A percentile compares a stretch with the other conserved stretches of the same genome.
Conservation (phyloP, 768 basidiomycete genomes). For the Phanerodontia chrysosporium region DNA sequence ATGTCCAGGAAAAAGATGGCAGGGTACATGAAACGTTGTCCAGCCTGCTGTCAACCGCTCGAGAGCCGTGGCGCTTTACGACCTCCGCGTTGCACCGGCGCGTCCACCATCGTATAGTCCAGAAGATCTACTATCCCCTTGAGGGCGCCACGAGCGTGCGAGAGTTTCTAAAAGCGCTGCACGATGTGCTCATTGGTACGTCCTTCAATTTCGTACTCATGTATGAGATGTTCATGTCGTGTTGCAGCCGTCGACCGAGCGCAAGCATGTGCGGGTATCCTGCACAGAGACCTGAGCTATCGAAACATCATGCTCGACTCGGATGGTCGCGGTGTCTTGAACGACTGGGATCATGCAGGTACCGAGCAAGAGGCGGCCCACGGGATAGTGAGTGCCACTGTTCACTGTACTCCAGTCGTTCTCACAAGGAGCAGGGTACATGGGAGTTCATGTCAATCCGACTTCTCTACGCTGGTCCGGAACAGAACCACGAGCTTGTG, state of each 20-base stretch:
- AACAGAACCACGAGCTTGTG: background rate
- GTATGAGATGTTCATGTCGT: no score
- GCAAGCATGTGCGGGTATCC: background rate
- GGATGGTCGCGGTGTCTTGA: conserved; percentile 2
- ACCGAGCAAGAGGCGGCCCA: background rate
- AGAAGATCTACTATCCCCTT: background rate
- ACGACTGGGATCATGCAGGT: conserved; percentile 7
- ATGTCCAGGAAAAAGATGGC: background rate
- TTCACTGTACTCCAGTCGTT: no score
- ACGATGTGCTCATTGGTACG: no score
- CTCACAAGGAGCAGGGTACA: no score
- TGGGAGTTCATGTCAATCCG: conserved; percentile 16
- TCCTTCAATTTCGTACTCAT: background rate
- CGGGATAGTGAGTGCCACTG: background rate
- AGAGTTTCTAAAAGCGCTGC: background rate
- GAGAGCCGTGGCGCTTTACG: background rate
- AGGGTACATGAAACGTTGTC: background rate
- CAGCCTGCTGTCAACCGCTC: background rate
- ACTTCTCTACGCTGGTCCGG: background rate
- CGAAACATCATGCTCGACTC: conserved; percentile 7
- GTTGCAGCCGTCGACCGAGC: background rate
- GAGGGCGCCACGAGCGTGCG: background rate
- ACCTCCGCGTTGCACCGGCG: background rate
- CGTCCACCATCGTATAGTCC: conserved; percentile 1
- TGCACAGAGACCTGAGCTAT: conserved; percentile 8